A percentile compares a stretch with the other conserved stretches of the same genome.
phyloP scores from a whole-genome alignment of 495 filamentous ascomycete genomes.

The Articulospora tetracladia region DNA sequence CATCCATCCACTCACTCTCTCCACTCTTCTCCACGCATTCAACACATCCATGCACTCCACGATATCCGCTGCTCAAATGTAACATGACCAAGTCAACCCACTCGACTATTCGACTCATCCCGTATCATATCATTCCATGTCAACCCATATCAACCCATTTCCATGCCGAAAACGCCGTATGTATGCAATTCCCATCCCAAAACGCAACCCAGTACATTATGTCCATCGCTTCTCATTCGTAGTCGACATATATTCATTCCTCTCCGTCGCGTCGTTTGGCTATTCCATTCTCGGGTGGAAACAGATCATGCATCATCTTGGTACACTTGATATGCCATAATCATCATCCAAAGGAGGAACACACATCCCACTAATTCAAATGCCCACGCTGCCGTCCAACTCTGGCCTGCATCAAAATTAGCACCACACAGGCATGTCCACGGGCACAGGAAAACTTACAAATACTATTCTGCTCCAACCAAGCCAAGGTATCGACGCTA shows the following conservation, averaged over 20 bases:
- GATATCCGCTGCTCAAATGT: too few species aligned
- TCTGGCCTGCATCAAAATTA: conserved; percentile 36
- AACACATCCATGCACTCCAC: too few species aligned
- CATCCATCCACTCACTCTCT: too few species aligned
- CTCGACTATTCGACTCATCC: too few species aligned
- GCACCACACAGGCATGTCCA: background rate
- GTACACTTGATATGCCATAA: conserved; percentile 89
- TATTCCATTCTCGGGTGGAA: background rate
- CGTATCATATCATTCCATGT: too few species aligned
- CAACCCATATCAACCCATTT: background rate
- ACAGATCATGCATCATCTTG: conserved; percentile 39
- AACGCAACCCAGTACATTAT: conserved; percentile 1
- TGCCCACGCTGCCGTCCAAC: conserved; percentile 60
- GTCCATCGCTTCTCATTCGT: background rate
- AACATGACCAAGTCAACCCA: too few species aligned
- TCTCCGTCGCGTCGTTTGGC: background rate
- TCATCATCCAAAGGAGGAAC: conserved; percentile 91
- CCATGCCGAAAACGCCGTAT: background rate
- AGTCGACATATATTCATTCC: background rate
- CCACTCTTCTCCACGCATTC: too few species aligned
- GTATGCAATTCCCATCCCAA: background rate
- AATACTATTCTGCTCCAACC: conserved; percentile 81
- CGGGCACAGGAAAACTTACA: conserved; percentile 51
- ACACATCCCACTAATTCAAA: conserved; percentile 75
- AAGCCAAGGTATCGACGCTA: conserved; percentile 71